Evolutionary conservation across 2,329 filamentous ascomycete species (phyloP), one percentile per base, ranked within the genome.

Genomic region (Botrytis medusae): DNA sequence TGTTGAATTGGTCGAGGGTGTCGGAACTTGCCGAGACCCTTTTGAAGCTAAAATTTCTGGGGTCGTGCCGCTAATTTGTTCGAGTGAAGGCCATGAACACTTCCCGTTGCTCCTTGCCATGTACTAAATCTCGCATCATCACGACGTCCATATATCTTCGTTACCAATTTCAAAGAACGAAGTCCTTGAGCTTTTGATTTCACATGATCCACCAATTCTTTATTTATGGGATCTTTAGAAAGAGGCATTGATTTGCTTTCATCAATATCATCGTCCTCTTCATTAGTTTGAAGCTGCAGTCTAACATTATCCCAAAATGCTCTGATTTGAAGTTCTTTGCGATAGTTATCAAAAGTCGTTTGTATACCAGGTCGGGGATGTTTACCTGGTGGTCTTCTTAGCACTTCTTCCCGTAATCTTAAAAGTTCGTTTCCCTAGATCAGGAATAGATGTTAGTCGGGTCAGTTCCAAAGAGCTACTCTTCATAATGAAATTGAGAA

Each of bases 281-380:
- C 59, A 48, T 73, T 48, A 59, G 44, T 71, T 42, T 62, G 69
- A 34, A 79, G 62, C 16, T 75, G 51, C 48, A 42, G 69, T 64
- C 76, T 75, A 25, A 78, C 44, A 22, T 77, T 72, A 9, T 74
- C 72, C 78, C 78, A 79, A 70, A 75, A 78, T 20, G 72, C 72
- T 72, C 75, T 75, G 29, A 63, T 64, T 60, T 76, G 48, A 18
- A 74, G 44, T 46, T 73, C 71, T 44, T 73, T 71, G 72, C 75
- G 72, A 37, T 72, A 69, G 6, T 71, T 22, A 22, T 69, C 40
- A 44, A 44, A 57, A 40, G 8, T 12, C 40, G 37, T 69, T 71
- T 51, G 22, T 37, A 34, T 61, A 29, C 60, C 42, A n/a, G 32
- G 59, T 51, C 40, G 62, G 16, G 64, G 22, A 8, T 18, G 29